Evolutionary conservation across 768 basidiomycete genomes (phyloP), one percentile per base, ranked within the genome.

Genomic region (Suillus subluteus): DNA sequence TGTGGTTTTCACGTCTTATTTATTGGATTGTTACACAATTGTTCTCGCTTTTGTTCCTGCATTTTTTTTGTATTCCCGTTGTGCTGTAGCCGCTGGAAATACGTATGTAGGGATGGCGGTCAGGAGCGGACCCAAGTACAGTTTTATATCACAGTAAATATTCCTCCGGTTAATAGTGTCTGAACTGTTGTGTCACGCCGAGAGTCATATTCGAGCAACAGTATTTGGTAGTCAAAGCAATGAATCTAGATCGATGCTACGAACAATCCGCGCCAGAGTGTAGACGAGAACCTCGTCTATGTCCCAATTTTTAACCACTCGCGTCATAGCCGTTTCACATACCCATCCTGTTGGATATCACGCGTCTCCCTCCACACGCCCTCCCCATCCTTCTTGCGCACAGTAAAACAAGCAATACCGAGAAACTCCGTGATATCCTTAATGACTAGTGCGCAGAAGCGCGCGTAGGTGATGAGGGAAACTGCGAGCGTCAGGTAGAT

Each of bases 341-440:
- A 62, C 18, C 75, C 69, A 58, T 76, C 75, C 32, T 71, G 70
- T 23, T 70, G 74, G 35, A 74, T 71, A 62, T 74, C 74, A 7
- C 69, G 65, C 16, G 79, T 78, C 43, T 77, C 70, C 62, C 77
- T 75, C 91, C 91, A 93, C 21, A 83, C 79, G 13, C 91, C 91
- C 56, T 84, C 76, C 44, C 80, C 80, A 69, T 95, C 94, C 84
- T 88, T 92, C 81, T 93, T 96, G 64, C 89, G 83, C 55, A 98
- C 95, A 18, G 92, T 95, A 74, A 98, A 95, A 80, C 95, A 98
- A 1, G 95, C 97, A 71, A 98, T 95, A 15, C 97, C 97, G 68
- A 97, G 85, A 78, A 91, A 91, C 67, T 95, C 87, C 65, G 95
- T 97, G 78, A 98, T 94, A 70, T 96, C 91, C 67, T 78, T 79